Evolutionary conservation across 768 basidiomycete species (phyloP), one percentile per base, ranked within the genome.

Genomic region (Rhodosporidiobolus sp.): DNA sequence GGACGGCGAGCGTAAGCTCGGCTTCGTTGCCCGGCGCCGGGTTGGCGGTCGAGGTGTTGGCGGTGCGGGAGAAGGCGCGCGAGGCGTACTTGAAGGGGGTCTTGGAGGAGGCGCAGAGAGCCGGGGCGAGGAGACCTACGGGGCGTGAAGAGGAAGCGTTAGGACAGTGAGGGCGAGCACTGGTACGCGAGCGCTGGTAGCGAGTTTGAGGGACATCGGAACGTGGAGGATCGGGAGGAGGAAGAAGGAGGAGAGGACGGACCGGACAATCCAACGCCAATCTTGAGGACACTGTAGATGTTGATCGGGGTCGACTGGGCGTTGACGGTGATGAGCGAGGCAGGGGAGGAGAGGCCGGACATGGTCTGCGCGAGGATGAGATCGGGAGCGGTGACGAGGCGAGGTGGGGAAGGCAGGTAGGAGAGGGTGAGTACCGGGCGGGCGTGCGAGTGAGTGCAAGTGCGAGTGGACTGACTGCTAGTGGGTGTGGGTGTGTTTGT

Each of bases 341-440:
- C 30, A n/a, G 75, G 75, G 10, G 75, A 76, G 32, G 70, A 72
- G 48, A 76, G 65, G 52, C 70, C 75, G 28, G 75, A 76, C 75
- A 72, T 76, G 58, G 38, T 43, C 38, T 43, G 38, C 38, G 14
- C 8, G 38, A 43, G 38, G 38, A 43, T 43, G 38, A 14, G 38
- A 43, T 43, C 38, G 38, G 38, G 38, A 43, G 38, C 14, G 38
- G 38, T 43, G 38, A 43, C 38, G 38, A 43, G 38, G 38, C 14
- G 38, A 14, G 38, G 38, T 14, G 38, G 38, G 8, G 38, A 14
- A 43, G 7, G n/a, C n/a, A n/a, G n/a, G n/a, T n/a, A n/a, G 38
- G 38, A 43, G 38, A 7, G 38, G 38, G 38, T 43, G 8, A 43
- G 38, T 43, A n/a, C n/a, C n/a, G n/a, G n/a, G n/a, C n/a, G n/a